A percentile compares a stretch with the other conserved stretches of the same genome.
These are phyloP conservation scores for Tolypocladium amazonense DNA, from an alignment of 2,329 filamentous ascomycete species.

Conservation along the genomic window DNA sequence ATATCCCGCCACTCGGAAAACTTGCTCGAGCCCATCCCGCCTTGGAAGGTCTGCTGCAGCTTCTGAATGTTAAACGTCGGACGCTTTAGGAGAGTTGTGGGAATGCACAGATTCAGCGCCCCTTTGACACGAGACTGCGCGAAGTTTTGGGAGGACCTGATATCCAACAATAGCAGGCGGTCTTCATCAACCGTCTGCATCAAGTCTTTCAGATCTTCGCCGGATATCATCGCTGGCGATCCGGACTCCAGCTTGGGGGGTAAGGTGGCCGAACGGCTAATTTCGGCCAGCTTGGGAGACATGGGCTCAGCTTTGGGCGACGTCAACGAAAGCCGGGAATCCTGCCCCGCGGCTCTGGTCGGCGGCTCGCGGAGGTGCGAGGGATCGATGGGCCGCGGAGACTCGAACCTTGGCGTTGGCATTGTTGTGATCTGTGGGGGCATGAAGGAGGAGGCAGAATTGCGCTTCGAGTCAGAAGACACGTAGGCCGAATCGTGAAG, in stretches of 20 bases:
- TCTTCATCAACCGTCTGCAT: slow-evolving; percentile 30
- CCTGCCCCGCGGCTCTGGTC: slow-evolving; percentile 36
- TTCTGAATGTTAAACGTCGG: slow-evolving; percentile 85
- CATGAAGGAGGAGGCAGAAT: slow-evolving; percentile 36
- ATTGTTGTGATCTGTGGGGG: slow-evolving; percentile 27
- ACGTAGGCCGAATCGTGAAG: slow-evolving; percentile 43
- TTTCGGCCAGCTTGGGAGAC: slow-evolving; percentile 12
- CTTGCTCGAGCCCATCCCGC: slow-evolving; percentile 53
- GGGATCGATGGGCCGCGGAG: slow-evolving; percentile 20
- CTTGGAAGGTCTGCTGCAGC: slow-evolving; percentile 75
- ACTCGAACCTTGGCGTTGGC: slow-evolving; percentile 33
- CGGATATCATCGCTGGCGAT: slow-evolving; percentile 40
- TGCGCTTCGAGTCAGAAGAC: slow-evolving; percentile 43
- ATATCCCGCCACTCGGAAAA: slow-evolving; percentile 70
- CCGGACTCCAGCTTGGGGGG: slow-evolving; percentile 36
- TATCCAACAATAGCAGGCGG: slow-evolving; percentile 63
- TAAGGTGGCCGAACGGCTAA: slow-evolving; percentile 37
- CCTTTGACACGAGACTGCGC: slow-evolving; percentile 61
- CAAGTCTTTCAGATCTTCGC: slow-evolving; percentile 44
- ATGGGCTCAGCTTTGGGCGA: slow-evolving; percentile 33
- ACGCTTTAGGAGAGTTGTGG: slow-evolving; percentile 84
- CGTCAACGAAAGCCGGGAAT: slow-evolving; percentile 44
- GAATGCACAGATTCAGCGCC: slow-evolving; percentile 89
- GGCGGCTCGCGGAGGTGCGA: slow-evolving; percentile 15
- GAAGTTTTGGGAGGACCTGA: slow-evolving; percentile 79